Base-by-base conservation (phyloP, 176 grass and related monocot genomes). In the Ensete glaucum region DNA sequence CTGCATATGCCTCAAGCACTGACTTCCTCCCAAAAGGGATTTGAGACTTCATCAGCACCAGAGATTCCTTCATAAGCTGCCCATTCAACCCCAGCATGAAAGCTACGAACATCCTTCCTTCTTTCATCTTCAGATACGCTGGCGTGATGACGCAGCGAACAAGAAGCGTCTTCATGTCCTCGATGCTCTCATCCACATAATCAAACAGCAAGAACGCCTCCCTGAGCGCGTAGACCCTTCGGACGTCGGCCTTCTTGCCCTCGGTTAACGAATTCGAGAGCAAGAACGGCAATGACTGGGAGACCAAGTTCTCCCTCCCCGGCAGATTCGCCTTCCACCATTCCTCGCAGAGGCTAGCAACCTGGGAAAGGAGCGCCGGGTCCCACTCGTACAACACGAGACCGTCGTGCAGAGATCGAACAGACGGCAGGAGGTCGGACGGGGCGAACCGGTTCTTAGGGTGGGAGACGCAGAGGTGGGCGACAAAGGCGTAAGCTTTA, bases 231-330 rank as follows among this genome's bases (percentile, higher is more conserved):
- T 88, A 79, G 73, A 98, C 87, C 80, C 90, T 89, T 78, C 78
- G 84, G 52, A 98, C 84, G 34, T 89, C 75, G 0, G 88, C 81
- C 48, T 87, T 88, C 62, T 84, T 89, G 34, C 73, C 78, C 50
- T 66, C 66, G 9, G 87, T 87, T 71, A 98, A 81, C 48, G 90
- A 85, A 27, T 67, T 85, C 62, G 94, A 84, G 25, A 98, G 73
- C 34, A 98, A 89, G 83, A 85, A 98, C 8, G 94, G 94, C n/a
- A 93, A 75, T 27, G 94, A 93, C 76, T 98, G 94, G 9, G 90
- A 83, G 3, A 98, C 63, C 66, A 98, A 76, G 56, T 85, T 82
- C 2, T 97, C 94, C 72, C 90, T 79, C 0, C 84, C 88, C 0
- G 85, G 87, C 6, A 87, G 78, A 50, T 68, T 78, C 23, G 71